A percentile compares a stretch with the other conserved stretches of the same genome.
Conservation (phyloP, 805 yeast species). For the Candida saitoana region DNA sequence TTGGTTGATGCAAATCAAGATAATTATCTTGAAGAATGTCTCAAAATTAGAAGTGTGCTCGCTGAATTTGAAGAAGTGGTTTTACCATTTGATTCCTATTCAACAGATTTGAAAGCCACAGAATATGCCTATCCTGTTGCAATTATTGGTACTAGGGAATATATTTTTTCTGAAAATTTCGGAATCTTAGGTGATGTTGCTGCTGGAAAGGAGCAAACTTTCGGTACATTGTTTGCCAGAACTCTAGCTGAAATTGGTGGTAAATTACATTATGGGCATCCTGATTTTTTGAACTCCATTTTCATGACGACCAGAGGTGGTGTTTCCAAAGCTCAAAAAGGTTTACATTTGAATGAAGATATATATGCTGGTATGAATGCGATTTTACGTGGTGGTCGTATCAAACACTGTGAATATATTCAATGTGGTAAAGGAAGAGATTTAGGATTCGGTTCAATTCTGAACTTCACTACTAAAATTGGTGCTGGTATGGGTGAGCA, state of each 20-base stretch:
- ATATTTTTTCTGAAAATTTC: slow-evolving; percentile 80
- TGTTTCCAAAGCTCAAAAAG: slow-evolving; percentile 82
- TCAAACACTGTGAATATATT: slow-evolving; percentile 81
- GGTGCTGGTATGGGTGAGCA: slow-evolving; percentile 96
- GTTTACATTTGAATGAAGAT: slow-evolving; percentile 82
- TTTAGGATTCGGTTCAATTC: slow-evolving; percentile 80
- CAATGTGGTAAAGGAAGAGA: slow-evolving; percentile 93
- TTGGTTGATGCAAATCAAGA: slow-evolving; percentile 86
- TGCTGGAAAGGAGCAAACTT: slow-evolving; percentile 87
- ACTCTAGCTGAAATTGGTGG: slow-evolving; percentile 83
- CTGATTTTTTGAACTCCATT: slow-evolving; percentile 72
- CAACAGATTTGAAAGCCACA: slow-evolving; percentile 13
- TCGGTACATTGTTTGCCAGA: slow-evolving; percentile 81
- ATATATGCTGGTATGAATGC: slow-evolving; percentile 88
- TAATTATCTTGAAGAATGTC: slow-evolving; percentile 79
- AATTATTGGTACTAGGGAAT: slow-evolving; percentile 83
- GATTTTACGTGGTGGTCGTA: slow-evolving; percentile 78
- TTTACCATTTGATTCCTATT: slow-evolving; percentile 33
- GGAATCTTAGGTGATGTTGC: slow-evolving; percentile 88
- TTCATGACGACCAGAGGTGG: slow-evolving; percentile 87
- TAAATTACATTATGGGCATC: slow-evolving; percentile 84
- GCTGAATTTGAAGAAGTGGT: slow-evolving; percentile 80
- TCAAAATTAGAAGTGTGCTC: slow-evolving; percentile 73
- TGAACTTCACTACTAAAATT: slow-evolving; percentile 81
- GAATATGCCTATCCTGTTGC: slow-evolving; percentile 56